Base-by-base conservation (phyloP, 139 green algal genomes). In the Auxenochlorella pyrenoidosa region DNA sequence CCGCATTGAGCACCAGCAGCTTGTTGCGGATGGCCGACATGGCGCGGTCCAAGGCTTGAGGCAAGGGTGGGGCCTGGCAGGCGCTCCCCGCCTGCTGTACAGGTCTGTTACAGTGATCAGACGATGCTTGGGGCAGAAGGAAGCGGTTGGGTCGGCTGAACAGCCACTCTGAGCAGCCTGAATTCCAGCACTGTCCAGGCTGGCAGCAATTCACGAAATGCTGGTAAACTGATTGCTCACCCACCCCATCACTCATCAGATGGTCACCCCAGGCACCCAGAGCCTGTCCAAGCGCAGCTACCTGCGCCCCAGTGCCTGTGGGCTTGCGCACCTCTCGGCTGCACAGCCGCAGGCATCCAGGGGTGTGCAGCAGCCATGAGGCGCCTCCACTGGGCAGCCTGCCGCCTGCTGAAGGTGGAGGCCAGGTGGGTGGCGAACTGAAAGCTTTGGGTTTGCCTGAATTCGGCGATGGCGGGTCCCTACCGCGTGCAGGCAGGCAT, bases 1-100 rank as follows among this genome's bases (percentile, higher is more conserved):
- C 95, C 0, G 93, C 86, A 65, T 97, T 97, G 5, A 97, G 40
- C 5, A 96, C 94, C 32, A 97, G 78, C 21, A 97, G 58, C 80
- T 91, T 91, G 58, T 89, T 86, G 34, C 68, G 68, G 15, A 63
- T 24, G 43, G 44, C 32, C 82, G 82, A 54, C 83, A 88, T 83
- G 32, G 54, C 34, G 71, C 59, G 4, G 60, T 81, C 75, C 36
- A 73, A 73, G 66, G 66, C 66, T n/a, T n/a, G n/a, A 15, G 12
- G 36, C 70, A 30, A 77, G 34, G 36, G 36, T 51, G 70, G 70
- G 70, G 65, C 65, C 28, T 15, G 12, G 28, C 65, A 10, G 26
- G 13, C 3, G 26, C 2, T 24, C 54, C 54, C 54, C 54, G 18
- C 54, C 22, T 63, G 16, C 16, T 63, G 54, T 13, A 63, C 15